These are phyloP conservation scores for Magnolia kwangsiensis DNA, from an alignment of 164 flowering plant species.

Conservation along the genomic window DNA sequence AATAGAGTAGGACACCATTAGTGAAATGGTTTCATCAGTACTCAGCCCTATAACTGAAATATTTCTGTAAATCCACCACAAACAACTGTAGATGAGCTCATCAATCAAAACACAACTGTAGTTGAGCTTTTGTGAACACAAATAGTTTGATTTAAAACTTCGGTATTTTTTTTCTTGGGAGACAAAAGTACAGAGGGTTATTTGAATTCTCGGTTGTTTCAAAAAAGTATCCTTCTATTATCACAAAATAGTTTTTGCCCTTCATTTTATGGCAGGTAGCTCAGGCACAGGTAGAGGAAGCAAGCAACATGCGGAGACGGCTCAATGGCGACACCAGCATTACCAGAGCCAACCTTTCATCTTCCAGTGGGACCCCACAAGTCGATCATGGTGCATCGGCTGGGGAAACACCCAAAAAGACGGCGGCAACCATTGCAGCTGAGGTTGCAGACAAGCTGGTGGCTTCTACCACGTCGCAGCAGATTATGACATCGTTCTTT, in stretches of 20 bases:
- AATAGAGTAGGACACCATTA: too few relatives aligned
- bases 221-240: too few relatives aligned
- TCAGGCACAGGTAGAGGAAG: constrained; percentile 71
- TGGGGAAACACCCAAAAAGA: constrained; percentile 43
- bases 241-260: neutral
- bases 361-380: constrained; percentile 17
- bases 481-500: constrained; percentile 85
- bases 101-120: neutral
- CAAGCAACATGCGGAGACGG: constrained; percentile 50
- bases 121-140: neutral
- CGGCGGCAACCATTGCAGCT: constrained; percentile 86
- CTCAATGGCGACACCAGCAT: constrained; percentile 56
- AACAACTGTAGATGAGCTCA: neutral
- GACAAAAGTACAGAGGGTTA: too few relatives aligned
- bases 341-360: constrained; percentile 32
- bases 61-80: neutral
- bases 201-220: neutral
- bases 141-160: too few relatives aligned
- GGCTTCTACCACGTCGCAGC: constrained; percentile 80
- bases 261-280: constrained; percentile 50
- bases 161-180: too few relatives aligned
- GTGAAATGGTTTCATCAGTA: too few relatives aligned
- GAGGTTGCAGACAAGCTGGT: constrained; percentile 91
- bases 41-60: neutral
- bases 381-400: constrained; percentile 30